Base-by-base conservation (phyloP, 2,329 filamentous ascomycete species). In the Fusarium pilosicola region DNA sequence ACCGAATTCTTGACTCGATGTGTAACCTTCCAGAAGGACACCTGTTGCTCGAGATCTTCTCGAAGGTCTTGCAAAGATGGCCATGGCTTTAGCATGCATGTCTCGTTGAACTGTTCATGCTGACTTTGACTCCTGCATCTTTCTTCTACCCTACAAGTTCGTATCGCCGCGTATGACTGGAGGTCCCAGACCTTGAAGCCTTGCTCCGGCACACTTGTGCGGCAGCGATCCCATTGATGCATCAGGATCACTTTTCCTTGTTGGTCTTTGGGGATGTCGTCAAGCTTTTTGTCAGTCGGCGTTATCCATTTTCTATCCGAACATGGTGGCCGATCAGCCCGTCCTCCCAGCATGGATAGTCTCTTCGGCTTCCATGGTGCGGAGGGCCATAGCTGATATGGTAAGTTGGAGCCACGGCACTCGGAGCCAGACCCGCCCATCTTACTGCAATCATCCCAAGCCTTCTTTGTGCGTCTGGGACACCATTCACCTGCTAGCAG, bases 31-130 rank as follows among this genome's bases (percentile, higher is more conserved):
- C 64, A 67, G 7, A 66, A 67, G 1, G 44, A 39, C 1, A 42
- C 7, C 17, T 67, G 62, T 8, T 59, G 49, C 10, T 66, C 26
- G 6, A 66, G 26, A 7, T 67, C 51, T 22, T 10, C 22, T 34
- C 64, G n/a, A 15, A 67, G 8, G 24, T 51, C 64, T 1, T 66
- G 62, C 1, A 66, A 12, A 14, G 5, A 32, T 2, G 62, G 51
- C 64, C 62, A 67, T 15, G 62, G 62, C 18, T 49, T 41, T 1
- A 67, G 38, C 20, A n/a, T 32, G 11, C 62, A 67, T 13, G 15
- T 44, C 12, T 64, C 26, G 7, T 44, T n/a, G 12, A 58, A 44
- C 7, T 65, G 20, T 17, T 65, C 64, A 5, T 67, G 64, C 1
- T 30, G 49, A 1, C 62, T 67, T 5, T 66, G 49, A 24, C 32